phyloP scores from a whole-genome alignment of 1,139 yeast genomes.

The Candida labiduridarum region DNA sequence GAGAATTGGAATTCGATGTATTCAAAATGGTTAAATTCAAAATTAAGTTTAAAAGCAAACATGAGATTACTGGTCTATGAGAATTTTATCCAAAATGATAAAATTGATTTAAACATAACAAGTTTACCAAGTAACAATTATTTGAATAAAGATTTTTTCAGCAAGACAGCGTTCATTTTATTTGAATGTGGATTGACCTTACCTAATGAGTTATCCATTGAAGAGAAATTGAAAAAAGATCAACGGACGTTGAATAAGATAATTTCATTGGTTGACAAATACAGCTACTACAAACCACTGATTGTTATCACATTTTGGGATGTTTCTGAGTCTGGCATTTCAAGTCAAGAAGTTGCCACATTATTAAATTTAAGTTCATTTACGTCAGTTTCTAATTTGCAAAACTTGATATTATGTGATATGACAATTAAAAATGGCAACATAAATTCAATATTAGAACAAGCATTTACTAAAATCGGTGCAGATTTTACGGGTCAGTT shows the following conservation, averaged over 20 bases:
- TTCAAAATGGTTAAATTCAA: slow-evolving; percentile 51
- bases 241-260: slow-evolving; percentile 40
- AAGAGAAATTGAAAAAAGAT: slow-evolving; percentile 38
- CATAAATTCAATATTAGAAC: slow-evolving; percentile 30
- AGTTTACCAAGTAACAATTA: slow-evolving; percentile 43
- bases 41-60: slow-evolving; percentile 36
- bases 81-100: slow-evolving; percentile 23
- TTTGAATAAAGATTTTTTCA: slow-evolving; percentile 38
- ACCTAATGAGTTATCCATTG: slow-evolving; percentile 15
- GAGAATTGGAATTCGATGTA: slow-evolving; percentile 45
- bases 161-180: slow-evolving; percentile 39
- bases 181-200: slow-evolving; percentile 48
- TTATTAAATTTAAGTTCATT: slow-evolving; percentile 21
- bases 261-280: slow-evolving; percentile 36
- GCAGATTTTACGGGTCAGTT: slow-evolving; percentile 31
- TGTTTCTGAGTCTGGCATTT: slow-evolving; percentile 22
- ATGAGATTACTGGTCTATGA: slow-evolving; percentile 30
- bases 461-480: slow-evolving; percentile 28
- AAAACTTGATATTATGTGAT: slow-evolving; percentile 33
- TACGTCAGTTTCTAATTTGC: slow-evolving; percentile 16
- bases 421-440: slow-evolving; percentile 33
- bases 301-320: slow-evolving; percentile 47
- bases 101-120: slow-evolving; percentile 28
- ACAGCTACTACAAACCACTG: slow-evolving; percentile 37
- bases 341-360: slow-evolving; percentile 19